phyloP scores from a whole-genome alignment of 139 green algal genomes.

The Edaphochlamys debaryana region DNA sequence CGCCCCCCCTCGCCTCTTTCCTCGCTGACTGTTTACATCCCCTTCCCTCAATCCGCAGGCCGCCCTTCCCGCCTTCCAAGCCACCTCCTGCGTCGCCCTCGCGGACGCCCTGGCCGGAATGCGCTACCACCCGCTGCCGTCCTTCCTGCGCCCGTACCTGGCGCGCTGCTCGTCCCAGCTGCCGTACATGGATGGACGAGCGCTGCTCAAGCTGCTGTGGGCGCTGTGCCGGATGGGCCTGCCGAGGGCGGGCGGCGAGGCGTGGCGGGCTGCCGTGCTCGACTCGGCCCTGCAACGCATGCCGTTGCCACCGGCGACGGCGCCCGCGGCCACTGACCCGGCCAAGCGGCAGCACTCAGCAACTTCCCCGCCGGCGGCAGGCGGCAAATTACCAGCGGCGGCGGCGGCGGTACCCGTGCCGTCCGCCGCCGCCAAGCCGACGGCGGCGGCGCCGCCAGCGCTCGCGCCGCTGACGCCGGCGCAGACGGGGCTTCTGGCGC shows the following conservation, averaged over 20 bases:
- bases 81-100: constrained; percentile 6
- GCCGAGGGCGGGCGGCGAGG: not conserved
- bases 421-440: not conserved
- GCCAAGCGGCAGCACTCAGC: not conserved
- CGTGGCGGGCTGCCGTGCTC: too few relatives aligned
- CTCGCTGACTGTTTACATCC: too few relatives aligned
- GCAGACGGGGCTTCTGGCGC: constrained; percentile 34
- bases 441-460: not conserved
- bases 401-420: not conserved
- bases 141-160: not conserved
- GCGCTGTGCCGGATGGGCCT: not conserved
- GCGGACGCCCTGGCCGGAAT: not conserved
- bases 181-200: constrained; percentile 9
- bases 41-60: not conserved
- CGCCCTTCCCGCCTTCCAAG: constrained; percentile 10
- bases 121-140: not conserved
- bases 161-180: not conserved
- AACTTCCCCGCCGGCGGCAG: not conserved
- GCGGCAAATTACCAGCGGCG: not conserved
- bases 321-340: not conserved
- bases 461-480: not conserved
- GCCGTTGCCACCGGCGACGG: not conserved
- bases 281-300: not conserved
- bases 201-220: constrained; percentile 16
- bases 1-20: not conserved